These are phyloP conservation scores for Secale cereale DNA, from an alignment of 176 grass and related monocot species.

Conservation along the genomic window DNA sequence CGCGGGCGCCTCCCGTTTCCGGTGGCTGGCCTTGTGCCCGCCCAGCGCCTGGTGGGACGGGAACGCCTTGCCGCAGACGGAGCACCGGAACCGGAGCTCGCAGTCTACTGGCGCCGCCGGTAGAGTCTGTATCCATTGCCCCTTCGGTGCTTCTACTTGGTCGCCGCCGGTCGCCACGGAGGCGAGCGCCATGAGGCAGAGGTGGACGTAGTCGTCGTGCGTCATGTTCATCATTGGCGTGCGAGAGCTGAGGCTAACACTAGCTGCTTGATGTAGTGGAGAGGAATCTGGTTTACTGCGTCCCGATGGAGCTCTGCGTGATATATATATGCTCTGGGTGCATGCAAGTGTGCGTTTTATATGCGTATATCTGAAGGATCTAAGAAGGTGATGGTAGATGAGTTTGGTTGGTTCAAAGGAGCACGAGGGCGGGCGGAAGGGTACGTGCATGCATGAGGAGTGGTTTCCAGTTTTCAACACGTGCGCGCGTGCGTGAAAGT, in stretches of 20 bases:
- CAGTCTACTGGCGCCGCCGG: neutral
- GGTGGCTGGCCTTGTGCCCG: conserved; percentile 87
- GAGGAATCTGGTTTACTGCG: neutral
- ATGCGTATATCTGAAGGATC: neutral
- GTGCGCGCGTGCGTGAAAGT: neutral
- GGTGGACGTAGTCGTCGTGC: conserved; percentile 58
- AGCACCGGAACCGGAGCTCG: conserved; percentile 56
- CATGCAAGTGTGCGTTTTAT: conserved; percentile 17
- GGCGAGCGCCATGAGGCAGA: conserved; percentile 52
- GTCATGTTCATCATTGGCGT: conserved; percentile 24
- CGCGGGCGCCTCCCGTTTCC: conserved; percentile 16
- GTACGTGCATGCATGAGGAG: neutral
- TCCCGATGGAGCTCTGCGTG: neutral
- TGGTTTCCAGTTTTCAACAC: neutral
- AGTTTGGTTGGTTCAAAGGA: conserved; percentile 12
- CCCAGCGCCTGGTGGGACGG: conserved; percentile 73
- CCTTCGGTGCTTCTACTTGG: neutral
- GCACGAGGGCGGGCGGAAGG: conserved; percentile 39
- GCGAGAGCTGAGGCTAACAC: neutral
- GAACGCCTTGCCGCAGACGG: conserved; percentile 74
- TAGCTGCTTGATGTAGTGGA: neutral
- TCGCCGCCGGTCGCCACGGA: neutral
- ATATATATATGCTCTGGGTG: neutral
- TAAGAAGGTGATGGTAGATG: neutral
- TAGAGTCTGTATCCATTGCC: neutral